Evolutionary conservation across 495 filamentous ascomycete genomes (phyloP).

Genomic region (Penicillium paradoxum): DNA sequence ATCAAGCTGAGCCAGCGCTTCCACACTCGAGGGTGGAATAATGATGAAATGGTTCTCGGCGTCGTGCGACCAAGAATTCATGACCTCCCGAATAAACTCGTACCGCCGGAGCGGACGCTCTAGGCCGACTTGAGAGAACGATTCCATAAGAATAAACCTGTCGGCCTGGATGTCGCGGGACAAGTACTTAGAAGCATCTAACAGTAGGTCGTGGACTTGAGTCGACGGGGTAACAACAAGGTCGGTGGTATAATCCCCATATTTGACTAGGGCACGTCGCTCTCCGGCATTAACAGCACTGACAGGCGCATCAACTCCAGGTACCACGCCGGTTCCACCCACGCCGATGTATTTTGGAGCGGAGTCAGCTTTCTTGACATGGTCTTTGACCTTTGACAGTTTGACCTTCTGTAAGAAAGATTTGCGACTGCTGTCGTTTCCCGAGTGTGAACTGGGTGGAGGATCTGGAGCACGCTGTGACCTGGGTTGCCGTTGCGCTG

Average conservation of each 20-base stretch:
- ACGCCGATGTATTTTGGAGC: constrained; percentile 26
- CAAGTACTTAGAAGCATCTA: constrained; percentile 50
- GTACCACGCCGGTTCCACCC: constrained; percentile 47
- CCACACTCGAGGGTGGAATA: constrained; percentile 43
- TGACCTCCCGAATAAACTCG: constrained; percentile 78
- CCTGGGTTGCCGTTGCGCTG: background rate
- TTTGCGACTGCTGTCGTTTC: constrained; percentile 12
- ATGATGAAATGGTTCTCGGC: constrained; percentile 64
- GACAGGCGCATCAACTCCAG: constrained; percentile 71
- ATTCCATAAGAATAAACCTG: constrained; percentile 67
- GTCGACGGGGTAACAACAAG: constrained; percentile 70
- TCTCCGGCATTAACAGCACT: constrained; percentile 82
- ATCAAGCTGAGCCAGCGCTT: constrained; percentile 45
- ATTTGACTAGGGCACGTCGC: constrained; percentile 65
- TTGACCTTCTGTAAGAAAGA: constrained; percentile 27
- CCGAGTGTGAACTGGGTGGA: background rate
- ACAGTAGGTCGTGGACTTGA: constrained; percentile 65
- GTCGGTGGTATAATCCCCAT: constrained; percentile 53
- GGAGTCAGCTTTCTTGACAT: constrained; percentile 4
- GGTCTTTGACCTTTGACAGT: constrained; percentile 17
- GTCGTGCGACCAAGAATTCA: constrained; percentile 89
- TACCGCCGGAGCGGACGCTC: constrained; percentile 81
- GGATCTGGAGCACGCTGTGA: background rate
- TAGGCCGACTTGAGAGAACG: constrained; percentile 68
- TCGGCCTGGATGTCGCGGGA: constrained; percentile 54